Evolutionary conservation across 2,329 filamentous ascomycete genomes (phyloP), one percentile per base, ranked within the genome.

Genomic region (Trichophyton equinum): DNA sequence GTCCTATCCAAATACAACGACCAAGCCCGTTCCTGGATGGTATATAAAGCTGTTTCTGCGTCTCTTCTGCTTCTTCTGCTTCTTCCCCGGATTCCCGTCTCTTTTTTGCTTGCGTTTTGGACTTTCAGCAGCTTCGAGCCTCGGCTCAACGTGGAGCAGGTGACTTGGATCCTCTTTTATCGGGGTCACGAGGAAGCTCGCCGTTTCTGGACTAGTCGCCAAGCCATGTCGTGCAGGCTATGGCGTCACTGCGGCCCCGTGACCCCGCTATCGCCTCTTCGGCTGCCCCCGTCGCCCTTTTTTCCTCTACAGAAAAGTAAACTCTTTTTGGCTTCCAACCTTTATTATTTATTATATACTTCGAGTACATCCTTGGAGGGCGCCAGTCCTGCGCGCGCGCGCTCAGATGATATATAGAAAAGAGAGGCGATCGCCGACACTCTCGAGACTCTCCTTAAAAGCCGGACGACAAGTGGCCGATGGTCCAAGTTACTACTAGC

Each of bases 161-260:
- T 51, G 46, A 51, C 46, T 22, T 51, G 1, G 46, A 13, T 22
- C 13, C 8, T 51, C 46, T 51, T 51, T 51, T 51, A 51, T 51
- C 20, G 46, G 46, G 46, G 22, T 51, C 46, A 51, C 46, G 46
- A 22, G 18, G 5, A 9, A 47, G n/a, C 20, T 22, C 20, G 22
- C 46, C 20, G 20, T 25, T 25, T 51, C 20, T 15, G 46, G 46
- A 6, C 46, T 51, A 51, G 46, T 51, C 11, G 46, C 46, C 46
- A 51, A 51, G 46, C 22, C 20, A 51, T 51, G 46, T n/a, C 46
- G 46, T 51, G 46, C 46, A 51, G 46, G 46, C 46, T 51, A 51
- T 51, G 46, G 25, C 46, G 20, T 51, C 46, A 51, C 46, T 15
- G 9, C 46, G 13, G 6, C 9, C 46, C 46, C 46, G 46, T 51